phyloP scores from a whole-genome alignment of 208 protist species.

The Crithidia thermophila region DNA sequence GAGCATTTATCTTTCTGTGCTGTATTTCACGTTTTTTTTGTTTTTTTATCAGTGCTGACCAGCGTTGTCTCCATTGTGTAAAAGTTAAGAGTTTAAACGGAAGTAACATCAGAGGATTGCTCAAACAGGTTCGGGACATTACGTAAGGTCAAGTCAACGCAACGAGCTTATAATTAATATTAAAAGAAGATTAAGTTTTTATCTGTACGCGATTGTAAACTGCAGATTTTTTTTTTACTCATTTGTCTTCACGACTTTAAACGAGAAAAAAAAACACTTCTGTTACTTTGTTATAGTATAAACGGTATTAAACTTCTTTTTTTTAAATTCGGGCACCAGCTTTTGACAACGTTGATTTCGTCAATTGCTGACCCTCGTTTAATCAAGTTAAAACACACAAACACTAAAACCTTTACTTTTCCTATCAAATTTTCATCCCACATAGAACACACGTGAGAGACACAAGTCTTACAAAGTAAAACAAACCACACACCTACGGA shows the following conservation, averaged over 20 bases:
- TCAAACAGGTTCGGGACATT: too few species aligned
- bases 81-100: too few species aligned
- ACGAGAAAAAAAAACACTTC: too few species aligned
- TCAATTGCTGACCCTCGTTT: conserved; percentile 9
- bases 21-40: too few species aligned
- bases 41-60: too few species aligned
- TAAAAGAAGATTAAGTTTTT: too few species aligned
- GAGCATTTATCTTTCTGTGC: too few species aligned
- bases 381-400: neutral
- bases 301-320: conserved; percentile 10
- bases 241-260: too few species aligned
- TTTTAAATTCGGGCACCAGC: conserved; percentile 8
- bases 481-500: neutral
- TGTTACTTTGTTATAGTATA: conserved; percentile 4
- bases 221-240: neutral
- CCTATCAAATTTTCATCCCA: neutral
- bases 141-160: too few species aligned
- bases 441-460: neutral
- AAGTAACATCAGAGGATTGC: too few species aligned
- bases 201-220: neutral
- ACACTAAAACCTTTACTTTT: neutral
- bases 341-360: conserved; percentile 6
- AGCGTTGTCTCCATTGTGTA: too few species aligned
- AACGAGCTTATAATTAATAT: too few species aligned
- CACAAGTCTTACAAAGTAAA: neutral